Evolutionary conservation across 352 stramenopile species (phyloP).

Genomic region (Phytophthora niederhauseri): DNA sequence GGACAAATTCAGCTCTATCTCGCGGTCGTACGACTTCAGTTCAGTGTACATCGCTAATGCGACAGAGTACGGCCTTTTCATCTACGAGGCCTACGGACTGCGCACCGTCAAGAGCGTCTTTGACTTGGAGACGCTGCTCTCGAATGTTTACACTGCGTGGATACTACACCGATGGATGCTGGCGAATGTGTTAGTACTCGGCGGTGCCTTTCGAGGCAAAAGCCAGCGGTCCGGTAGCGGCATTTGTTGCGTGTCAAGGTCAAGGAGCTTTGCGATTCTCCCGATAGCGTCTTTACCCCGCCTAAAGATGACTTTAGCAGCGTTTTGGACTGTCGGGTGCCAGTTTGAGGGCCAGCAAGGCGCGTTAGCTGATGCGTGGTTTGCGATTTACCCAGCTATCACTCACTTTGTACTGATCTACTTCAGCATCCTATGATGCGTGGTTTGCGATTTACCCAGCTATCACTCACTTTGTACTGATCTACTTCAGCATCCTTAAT

Average conservation of each 20-base stretch:
- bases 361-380: conserved; percentile 37
- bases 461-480: conserved; percentile 6
- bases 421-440: conserved; percentile 38
- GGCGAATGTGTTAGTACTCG: not conserved
- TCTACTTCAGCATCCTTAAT: conserved; percentile 40
- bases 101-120: conserved; percentile 1
- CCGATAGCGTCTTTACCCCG: not conserved
- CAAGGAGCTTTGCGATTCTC: not conserved
- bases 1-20: not conserved
- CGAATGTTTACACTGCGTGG: conserved; percentile 5
- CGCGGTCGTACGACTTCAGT: not conserved
- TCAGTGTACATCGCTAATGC: conserved; percentile 16
- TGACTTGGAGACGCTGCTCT: conserved; percentile 14
- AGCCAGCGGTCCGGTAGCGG: not conserved
- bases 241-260: conserved; percentile 5
- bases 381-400: conserved; percentile 29
- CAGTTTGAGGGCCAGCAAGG: conserved; percentile 43
- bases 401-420: conserved; percentile 13
- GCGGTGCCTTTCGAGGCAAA: conserved; percentile 2
- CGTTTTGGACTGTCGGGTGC: conserved; percentile 24
- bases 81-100: not conserved
- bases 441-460: conserved; percentile 42
- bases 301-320: not conserved
- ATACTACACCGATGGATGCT: conserved; percentile 1
- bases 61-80: conserved; percentile 8